A percentile compares a stretch with the other conserved stretches of the same genome.
Conservation (phyloP, 441 rosid species). For the Omphalea diandra region DNA sequence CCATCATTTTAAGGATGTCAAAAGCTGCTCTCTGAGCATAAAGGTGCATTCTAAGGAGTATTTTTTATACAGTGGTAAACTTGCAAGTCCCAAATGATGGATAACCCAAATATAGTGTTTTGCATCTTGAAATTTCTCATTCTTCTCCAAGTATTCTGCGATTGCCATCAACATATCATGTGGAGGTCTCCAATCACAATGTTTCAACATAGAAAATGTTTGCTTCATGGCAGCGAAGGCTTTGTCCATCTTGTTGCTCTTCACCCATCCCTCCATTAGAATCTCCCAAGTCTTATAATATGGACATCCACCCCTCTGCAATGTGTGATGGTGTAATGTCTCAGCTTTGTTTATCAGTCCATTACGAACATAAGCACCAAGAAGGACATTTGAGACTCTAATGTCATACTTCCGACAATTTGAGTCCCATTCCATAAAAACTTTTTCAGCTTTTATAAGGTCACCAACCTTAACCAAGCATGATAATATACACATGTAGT, state of each 20-base stretch:
- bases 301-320: slow-evolving; percentile 59
- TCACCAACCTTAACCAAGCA: slow-evolving; percentile 54
- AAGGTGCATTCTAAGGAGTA: slow-evolving; percentile 48
- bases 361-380: slow-evolving; percentile 53
- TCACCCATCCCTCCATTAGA: slow-evolving; percentile 62
- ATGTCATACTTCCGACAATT: slow-evolving; percentile 48
- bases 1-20: slow-evolving; percentile 56
- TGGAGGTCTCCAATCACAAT: slow-evolving; percentile 62
- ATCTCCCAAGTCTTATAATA: slow-evolving; percentile 81
- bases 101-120: slow-evolving; percentile 35
- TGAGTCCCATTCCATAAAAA: slow-evolving; percentile 58
- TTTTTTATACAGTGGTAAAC: slow-evolving; percentile 45
- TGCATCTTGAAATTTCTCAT: slow-evolving; percentile 48
- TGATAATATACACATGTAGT: slow-evolving; percentile 53
- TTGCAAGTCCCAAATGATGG: slow-evolving; percentile 50
- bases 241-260: slow-evolving; percentile 43
- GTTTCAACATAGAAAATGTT: slow-evolving; percentile 42
- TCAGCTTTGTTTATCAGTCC: slow-evolving; percentile 54
- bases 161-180: slow-evolving; percentile 36
- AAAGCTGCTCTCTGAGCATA: slow-evolving; percentile 36
- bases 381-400: slow-evolving; percentile 64
- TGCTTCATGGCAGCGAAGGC: slow-evolving; percentile 53
- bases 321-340: slow-evolving; percentile 37
- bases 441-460: slow-evolving; percentile 45
- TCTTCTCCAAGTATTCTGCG: slow-evolving; percentile 49